A percentile compares a stretch with the other conserved stretches of the same genome.
Evolutionary conservation across 345 rosid species (phyloP).

Genomic region (Acer negundo): DNA sequence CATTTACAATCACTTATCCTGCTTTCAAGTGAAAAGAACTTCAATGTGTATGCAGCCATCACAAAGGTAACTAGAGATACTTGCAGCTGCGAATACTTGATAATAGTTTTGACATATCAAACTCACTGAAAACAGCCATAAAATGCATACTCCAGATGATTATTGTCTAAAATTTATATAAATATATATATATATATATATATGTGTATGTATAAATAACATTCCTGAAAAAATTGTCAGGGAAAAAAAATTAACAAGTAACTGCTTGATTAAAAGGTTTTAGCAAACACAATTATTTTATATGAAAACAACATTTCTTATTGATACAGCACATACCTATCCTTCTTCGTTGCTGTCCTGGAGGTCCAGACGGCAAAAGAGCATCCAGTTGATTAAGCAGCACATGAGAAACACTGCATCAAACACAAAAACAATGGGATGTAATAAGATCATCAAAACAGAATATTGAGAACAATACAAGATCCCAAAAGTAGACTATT

Average conservation of each 20-base stretch:
- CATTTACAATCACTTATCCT: background rate
- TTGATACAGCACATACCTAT: slow-evolving; percentile 50
- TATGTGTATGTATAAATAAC: background rate
- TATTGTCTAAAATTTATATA: background rate
- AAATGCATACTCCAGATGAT: background rate
- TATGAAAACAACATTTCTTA: background rate
- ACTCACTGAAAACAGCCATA: background rate
- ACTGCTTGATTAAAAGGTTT: background rate
- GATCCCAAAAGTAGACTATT: background rate
- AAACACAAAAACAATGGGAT: slow-evolving; percentile 17
- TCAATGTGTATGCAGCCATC: background rate
- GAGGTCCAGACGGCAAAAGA: slow-evolving; percentile 68
- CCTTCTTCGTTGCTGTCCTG: slow-evolving; percentile 78
- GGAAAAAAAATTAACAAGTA: background rate
- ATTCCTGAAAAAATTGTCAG: background rate
- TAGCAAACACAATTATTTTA: slow-evolving; percentile 8
- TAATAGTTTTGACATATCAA: background rate
- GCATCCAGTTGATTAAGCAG: slow-evolving; percentile 70
- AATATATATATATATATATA: too few relatives aligned
- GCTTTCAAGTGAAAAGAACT: background rate
- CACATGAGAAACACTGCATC: slow-evolving; percentile 53
- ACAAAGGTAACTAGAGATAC: slow-evolving; percentile 2
- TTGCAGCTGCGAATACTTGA: background rate
- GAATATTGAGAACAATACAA: slow-evolving; percentile 2
- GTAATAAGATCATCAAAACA: background rate